phyloP scores from a whole-genome alignment of 495 filamentous ascomycete genomes.

The Talaromyces trachyspermus region DNA sequence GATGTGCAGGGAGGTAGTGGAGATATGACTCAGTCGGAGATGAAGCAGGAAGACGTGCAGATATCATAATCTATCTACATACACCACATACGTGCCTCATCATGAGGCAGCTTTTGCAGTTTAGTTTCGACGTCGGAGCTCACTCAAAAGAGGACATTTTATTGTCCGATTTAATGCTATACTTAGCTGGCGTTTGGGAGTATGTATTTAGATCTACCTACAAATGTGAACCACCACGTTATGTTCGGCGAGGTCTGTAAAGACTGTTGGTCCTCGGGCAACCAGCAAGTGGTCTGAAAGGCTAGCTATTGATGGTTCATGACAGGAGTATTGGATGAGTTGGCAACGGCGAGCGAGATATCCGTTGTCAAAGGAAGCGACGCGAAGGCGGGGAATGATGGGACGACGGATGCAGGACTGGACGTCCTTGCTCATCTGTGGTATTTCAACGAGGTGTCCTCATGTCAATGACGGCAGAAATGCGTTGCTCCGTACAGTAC shows the following conservation, averaged over 20 bases:
- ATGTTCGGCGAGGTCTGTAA: no score
- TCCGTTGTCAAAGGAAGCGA: constrained; percentile 26
- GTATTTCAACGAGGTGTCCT: constrained; percentile 32
- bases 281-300: no score
- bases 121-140: no score
- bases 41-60: constrained; percentile 9
- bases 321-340: constrained; percentile 61
- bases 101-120: no score
- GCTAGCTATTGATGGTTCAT: no score
- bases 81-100: no score
- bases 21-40: constrained; percentile 14
- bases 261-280: no score
- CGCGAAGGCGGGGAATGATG: constrained; percentile 34
- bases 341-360: constrained; percentile 36
- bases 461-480: constrained; percentile 10
- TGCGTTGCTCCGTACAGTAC: background rate
- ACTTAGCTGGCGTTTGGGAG: no score
- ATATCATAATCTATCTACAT: constrained; percentile 4
- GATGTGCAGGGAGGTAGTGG: no score
- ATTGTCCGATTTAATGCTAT: no score
- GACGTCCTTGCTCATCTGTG: constrained; percentile 27
- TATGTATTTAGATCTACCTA: background rate
- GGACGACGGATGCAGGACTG: constrained; percentile 9
- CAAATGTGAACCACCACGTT: background rate
- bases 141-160: no score